phyloP scores from a whole-genome alignment of 176 grass and related monocot genomes.

The Eleusine indica region DNA sequence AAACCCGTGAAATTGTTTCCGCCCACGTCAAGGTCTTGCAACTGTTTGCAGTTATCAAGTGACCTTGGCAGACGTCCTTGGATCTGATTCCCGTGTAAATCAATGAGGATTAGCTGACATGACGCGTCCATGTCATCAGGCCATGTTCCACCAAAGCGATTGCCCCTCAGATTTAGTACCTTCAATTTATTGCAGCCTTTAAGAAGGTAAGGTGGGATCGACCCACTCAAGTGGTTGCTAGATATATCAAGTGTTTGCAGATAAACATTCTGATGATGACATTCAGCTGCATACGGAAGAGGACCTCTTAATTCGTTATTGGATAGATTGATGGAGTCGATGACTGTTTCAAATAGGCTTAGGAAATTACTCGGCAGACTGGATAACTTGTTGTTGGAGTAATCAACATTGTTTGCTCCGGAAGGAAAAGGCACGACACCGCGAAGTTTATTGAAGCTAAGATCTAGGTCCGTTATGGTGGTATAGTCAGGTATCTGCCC shows the following conservation, averaged over 20 bases:
- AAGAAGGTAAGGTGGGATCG: constrained; percentile 6
- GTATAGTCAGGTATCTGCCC: neutral
- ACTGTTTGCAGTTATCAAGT: neutral
- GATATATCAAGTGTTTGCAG: neutral
- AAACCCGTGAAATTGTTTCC: neutral
- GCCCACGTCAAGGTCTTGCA: constrained; percentile 20
- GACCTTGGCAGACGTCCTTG: constrained; percentile 28
- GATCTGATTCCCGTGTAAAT: constrained; percentile 33
- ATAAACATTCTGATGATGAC: accelerated
- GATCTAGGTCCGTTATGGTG: neutral
- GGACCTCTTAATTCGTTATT: constrained; percentile 18
- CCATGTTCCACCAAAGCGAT: constrained; percentile 16
- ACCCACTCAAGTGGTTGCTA: constrained; percentile 17
- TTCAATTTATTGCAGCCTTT: neutral
- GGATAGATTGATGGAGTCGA: neutral
- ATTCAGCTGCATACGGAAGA: constrained; percentile 2
- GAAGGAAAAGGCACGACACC: neutral
- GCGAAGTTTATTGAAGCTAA: constrained; percentile 13
- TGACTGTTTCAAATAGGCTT: neutral
- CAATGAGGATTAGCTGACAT: neutral
- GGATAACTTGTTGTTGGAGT: constrained; percentile 25
- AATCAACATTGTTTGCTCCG: accelerated
- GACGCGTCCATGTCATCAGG: neutral
- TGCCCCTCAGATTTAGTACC: constrained; percentile 1
- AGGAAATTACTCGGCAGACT: neutral